Evolutionary conservation across 331 rosid species (phyloP), one percentile per base, ranked within the genome.

Genomic region (Quercus tomentella): DNA sequence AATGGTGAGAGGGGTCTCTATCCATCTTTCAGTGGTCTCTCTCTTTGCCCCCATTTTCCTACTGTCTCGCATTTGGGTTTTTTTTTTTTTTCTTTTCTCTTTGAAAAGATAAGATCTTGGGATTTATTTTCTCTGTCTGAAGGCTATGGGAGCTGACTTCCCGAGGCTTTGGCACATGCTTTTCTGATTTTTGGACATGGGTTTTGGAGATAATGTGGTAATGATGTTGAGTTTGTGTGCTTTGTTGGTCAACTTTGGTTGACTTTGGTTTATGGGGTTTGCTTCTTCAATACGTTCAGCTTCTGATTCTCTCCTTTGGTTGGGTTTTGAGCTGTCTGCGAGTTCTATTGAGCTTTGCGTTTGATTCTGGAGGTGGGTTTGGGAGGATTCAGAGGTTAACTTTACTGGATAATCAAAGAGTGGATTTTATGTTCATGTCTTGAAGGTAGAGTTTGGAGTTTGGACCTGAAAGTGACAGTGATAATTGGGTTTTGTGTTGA

Each of bases 11-110:
- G 80, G 87, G 85, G 81, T 84, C 88, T 90, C 88, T 80, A 86
- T 80, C 81, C 84, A 71, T 87, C 89, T 85, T 85, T 86, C 92
- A 86, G 85, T 87, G 91, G 86, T 84, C 85, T 73, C 74, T 8
- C 74, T 8, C 82, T 83, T 87, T 83, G 78, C 84, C 87, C 87
- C 86, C 85, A 82, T 73, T 87, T 85, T 89, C 86, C 41, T 28
- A 83, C 91, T 88, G 90, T 85, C 84, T 82, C 77, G 82, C 97
- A 91, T 88, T 92, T 87, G 60, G 82, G 81, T 75, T 84, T 80
- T 72, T 43, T 22, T 75, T 58, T 71, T 72, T 76, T 69, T 43
- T 22, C 79, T 58, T 71, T 56, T 76, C 73, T 51, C 58, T 37
- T 55, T 74, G 60, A 30, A 55, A 62, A 79, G 82, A 87, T 86